Evolutionary conservation across 805 yeast genomes (phyloP).

Genomic region (Wickerhamiella siamensis): DNA sequence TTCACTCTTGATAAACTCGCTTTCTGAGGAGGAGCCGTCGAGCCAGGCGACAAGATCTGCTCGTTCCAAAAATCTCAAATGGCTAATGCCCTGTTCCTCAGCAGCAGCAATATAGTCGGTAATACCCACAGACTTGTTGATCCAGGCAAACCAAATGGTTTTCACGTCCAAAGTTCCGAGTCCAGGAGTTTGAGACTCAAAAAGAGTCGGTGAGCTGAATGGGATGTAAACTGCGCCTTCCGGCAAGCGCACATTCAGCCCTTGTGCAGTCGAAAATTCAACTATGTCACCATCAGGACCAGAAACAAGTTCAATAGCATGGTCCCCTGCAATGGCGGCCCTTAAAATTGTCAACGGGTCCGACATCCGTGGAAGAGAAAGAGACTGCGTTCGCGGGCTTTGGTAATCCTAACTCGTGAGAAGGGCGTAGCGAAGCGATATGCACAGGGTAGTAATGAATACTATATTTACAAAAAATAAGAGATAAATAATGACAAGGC

Average conservation of each 20-base stretch:
- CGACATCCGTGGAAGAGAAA: too few species aligned
- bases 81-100: slow-evolving; percentile 44
- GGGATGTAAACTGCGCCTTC: not conserved
- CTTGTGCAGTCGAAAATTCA: not conserved
- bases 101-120: slow-evolving; percentile 73
- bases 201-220: not conserved
- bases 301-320: not conserved
- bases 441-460: not conserved
- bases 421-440: not conserved
- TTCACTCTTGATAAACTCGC: slow-evolving; percentile 34
- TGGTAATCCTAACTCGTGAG: not conserved
- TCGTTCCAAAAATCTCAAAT: slow-evolving; percentile 71
- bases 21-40: slow-evolving; percentile 47
- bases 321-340: not conserved
- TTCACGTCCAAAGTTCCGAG: slow-evolving; percentile 29
- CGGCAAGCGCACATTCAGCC: not conserved
- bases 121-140: slow-evolving; percentile 53
- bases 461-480: too few species aligned
- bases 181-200: not conserved
- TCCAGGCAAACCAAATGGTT: slow-evolving; percentile 65
- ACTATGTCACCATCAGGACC: not conserved
- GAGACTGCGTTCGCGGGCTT: too few species aligned
- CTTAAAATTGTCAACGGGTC: not conserved
- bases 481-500: not conserved
- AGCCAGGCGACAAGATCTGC: slow-evolving; percentile 75